Base-by-base conservation (phyloP, 768 basidiomycete species). In the Trametes villosa region DNA sequence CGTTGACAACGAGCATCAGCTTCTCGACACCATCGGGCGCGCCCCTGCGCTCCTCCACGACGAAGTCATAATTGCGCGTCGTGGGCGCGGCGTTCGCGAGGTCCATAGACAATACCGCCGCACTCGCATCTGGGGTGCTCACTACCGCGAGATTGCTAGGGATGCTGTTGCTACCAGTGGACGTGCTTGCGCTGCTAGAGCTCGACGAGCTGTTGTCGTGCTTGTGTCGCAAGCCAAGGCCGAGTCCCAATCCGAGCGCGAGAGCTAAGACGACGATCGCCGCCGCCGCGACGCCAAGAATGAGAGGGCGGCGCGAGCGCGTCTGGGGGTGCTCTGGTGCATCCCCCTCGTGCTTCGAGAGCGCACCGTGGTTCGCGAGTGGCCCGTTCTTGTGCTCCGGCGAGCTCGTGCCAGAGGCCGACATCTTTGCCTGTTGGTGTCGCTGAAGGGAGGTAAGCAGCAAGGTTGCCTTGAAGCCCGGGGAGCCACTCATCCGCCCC, bases 1-100 rank as follows among this genome's bases (percentile, higher is more conserved):
- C 77, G 30, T 83, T 83, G 27, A 83, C 80, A 47, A 81, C 81
- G 4, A 81, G 69, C 78, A 82, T 79, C 0, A 67, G 66, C 44
- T 76, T 74, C 45, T 75, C 64, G 33, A 76, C 70, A 41, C 77
- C 81, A 60, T 81, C 79, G 1, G 78, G 79, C 1, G 79, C 70
- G 2, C 77, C 76, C 3, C 59, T 59, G n/a, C 74, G 68, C 60
- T 76, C 68, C 13, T 74, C 71, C 9, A 83, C 67, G n/a, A 74
- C 73, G 73, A 80, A 83, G 44, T 76, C 74, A 52, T 75, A 80
- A 31, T 70, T 71, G n/a, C 82, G 73, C 17, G 79, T 80, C 59
- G 48, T 55, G 13, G 60, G 52, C 20, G 60, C 44, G 0, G 53
- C 60, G 20, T 53, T 36, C 30, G 54, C 53, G 5, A 64, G 33